Evolutionary conservation across 306 rosid species (phyloP).

Genomic region (Quillaja saponaria): DNA sequence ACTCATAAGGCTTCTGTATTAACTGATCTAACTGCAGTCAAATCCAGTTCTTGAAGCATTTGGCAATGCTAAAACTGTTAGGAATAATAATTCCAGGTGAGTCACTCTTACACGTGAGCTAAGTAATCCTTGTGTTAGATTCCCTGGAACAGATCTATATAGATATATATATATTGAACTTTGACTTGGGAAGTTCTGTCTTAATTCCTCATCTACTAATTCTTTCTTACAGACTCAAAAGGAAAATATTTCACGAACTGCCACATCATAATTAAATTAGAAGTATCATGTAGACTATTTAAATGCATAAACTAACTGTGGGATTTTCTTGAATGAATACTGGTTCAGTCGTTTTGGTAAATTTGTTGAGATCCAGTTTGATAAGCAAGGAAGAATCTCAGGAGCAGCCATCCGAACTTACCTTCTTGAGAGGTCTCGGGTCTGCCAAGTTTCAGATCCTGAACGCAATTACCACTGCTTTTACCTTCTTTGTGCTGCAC

Average conservation of each 20-base stretch:
- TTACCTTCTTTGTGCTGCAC: conserved; percentile 98
- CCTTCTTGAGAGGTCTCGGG: conserved; percentile 97
- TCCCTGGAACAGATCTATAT: neutral
- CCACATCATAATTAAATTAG: conserved; percentile 14
- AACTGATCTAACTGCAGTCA: conserved; percentile 63
- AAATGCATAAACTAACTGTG: neutral
- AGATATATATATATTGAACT: conserved; percentile 14
- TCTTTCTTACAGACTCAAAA: conserved; percentile 20
- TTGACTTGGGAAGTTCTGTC: conserved; percentile 20
- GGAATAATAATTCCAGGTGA: conserved; percentile 98
- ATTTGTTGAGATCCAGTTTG: conserved; percentile 97
- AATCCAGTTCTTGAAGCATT: conserved; percentile 99
- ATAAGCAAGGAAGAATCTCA: conserved; percentile 95
- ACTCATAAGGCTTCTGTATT: conserved; percentile 28
- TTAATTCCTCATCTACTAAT: conserved; percentile 19
- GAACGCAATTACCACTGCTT: conserved; percentile 99
- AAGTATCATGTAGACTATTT: conserved; percentile 4
- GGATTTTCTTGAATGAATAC: conserved; percentile 30
- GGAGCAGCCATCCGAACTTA: conserved; percentile 98
- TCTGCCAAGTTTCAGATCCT: conserved; percentile 96
- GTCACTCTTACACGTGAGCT: conserved; percentile 34
- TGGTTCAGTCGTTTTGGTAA: conserved; percentile 92
- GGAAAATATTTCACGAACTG: conserved; percentile 9
- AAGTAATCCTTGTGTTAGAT: conserved; percentile 25
- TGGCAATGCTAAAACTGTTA: conserved; percentile 98